Conservation (phyloP, 345 rosid genomes). For the Gossypium mustelinum region DNA sequence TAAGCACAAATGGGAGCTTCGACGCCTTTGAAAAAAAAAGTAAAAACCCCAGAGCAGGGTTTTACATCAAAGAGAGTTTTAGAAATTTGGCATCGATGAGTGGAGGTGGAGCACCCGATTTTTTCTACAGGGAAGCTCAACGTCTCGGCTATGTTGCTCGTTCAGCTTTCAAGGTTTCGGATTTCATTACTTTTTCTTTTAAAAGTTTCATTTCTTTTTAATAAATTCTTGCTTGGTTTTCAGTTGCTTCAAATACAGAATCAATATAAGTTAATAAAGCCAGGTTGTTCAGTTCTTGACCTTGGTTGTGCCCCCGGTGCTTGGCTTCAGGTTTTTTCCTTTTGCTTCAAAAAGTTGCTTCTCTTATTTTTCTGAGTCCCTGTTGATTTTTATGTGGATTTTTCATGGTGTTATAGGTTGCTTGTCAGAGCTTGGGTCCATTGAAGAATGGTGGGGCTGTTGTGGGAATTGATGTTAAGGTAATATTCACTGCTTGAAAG, state of each 20-base stretch:
- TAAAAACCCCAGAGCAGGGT: neutral
- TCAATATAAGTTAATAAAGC: constrained; percentile 67
- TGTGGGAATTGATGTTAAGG: constrained; percentile 91
- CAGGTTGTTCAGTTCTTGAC: constrained; percentile 89
- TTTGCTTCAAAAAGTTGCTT: neutral
- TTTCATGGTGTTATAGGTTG: constrained; percentile 49
- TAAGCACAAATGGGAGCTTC: no score
- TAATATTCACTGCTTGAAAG: constrained; percentile 23
- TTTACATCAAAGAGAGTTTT: neutral
- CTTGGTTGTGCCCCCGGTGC: constrained; percentile 99
- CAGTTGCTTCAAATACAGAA: constrained; percentile 94
- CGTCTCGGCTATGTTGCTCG: constrained; percentile 97
- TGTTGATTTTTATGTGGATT: constrained; percentile 1
- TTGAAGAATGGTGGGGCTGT: constrained; percentile 71
- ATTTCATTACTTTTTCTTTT: neutral
- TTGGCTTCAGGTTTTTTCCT: constrained; percentile 78
- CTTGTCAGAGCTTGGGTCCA: constrained; percentile 90
- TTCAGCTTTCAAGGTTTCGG: constrained; percentile 85
- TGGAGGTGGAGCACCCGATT: constrained; percentile 79
- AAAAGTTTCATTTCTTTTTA: neutral
- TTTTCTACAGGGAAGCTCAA: constrained; percentile 96
- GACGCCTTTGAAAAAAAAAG: no score
- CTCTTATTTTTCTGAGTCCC: neutral
- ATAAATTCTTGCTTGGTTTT: constrained; percentile 8
- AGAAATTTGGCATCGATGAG: constrained; percentile 42